Evolutionary conservation across 768 basidiomycete genomes (phyloP).

Genomic region (Leccinum sublutescens): DNA sequence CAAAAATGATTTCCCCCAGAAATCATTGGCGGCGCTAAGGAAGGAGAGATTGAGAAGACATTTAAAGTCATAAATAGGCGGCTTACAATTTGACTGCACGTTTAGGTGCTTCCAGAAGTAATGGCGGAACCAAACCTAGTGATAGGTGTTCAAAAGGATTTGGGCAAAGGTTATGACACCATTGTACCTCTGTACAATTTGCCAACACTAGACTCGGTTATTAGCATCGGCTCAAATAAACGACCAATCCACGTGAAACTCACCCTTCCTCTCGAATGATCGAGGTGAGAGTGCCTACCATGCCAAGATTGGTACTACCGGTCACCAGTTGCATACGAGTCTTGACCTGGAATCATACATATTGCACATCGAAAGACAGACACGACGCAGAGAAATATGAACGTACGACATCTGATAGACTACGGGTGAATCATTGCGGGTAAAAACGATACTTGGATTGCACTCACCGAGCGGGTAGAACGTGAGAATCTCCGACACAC

Average conservation of each 20-base stretch:
- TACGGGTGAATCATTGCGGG: conserved; percentile 10
- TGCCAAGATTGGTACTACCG: conserved; percentile 69
- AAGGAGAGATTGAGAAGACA: not conserved
- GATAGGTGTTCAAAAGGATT: not conserved
- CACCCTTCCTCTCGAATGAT: conserved; percentile 94
- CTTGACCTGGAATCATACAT: conserved; percentile 65
- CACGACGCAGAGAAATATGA: not conserved
- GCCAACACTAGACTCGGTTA: conserved; percentile 49
- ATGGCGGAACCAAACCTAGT: conserved; percentile 86
- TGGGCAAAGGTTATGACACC: not conserved
- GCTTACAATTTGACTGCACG: conserved; percentile 93
- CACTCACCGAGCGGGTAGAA: conserved; percentile 86
- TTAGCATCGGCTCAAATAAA: not conserved
- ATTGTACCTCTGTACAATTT: conserved; percentile 81
- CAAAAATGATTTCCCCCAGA: conserved; percentile 87
- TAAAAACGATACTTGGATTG: not conserved
- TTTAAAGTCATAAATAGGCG: not conserved
- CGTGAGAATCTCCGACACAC: conserved; percentile 78
- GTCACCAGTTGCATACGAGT: conserved; percentile 98
- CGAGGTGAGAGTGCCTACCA: conserved; percentile 77
- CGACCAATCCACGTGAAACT: conserved; percentile 18
- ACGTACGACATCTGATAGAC: conserved; percentile 76
- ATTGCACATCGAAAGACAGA: conserved; percentile 5
- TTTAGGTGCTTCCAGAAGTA: conserved; percentile 96
- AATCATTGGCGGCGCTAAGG: conserved; percentile 81